phyloP scores from a whole-genome alignment of 495 filamentous ascomycete species.

The Aspergillus sclerotioniger region DNA sequence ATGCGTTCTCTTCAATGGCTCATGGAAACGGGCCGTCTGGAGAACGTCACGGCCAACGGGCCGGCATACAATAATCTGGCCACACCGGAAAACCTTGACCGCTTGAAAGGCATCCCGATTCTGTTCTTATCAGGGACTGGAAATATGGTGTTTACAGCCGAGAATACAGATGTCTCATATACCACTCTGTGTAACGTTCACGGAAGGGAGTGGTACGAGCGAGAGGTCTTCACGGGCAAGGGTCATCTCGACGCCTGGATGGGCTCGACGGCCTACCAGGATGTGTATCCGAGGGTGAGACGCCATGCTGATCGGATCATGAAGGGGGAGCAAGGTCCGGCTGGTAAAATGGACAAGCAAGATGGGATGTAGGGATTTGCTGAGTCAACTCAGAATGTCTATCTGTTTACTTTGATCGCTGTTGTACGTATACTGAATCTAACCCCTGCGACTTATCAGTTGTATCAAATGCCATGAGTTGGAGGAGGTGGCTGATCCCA shows the following conservation, averaged over 20 bases:
- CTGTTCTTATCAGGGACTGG: not conserved
- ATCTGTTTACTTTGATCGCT: not conserved
- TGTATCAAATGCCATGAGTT: too few relatives aligned
- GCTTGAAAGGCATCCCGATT: conserved; percentile 1
- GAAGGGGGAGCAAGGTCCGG: not conserved
- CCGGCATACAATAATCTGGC: not conserved
- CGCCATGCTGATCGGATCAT: conserved; percentile 2
- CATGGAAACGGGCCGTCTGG: not conserved
- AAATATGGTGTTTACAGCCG: conserved; percentile 6
- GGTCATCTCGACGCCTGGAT: conserved; percentile 3
- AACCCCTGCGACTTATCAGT: too few relatives aligned
- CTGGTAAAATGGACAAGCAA: not conserved
- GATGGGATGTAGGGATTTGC: not conserved
- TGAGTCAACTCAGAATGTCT: not conserved
- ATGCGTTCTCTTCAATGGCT: conserved; percentile 5
- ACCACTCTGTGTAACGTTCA: conserved; percentile 5
- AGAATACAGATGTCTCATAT: conserved; percentile 4
- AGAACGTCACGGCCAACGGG: not conserved
- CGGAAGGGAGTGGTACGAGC: conserved; percentile 5
- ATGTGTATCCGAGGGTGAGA: conserved; percentile 6
- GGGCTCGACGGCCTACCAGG: conserved; percentile 1
- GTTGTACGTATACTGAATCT: too few relatives aligned
- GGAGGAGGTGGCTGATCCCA: too few relatives aligned
- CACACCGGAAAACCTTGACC: conserved; percentile 1
- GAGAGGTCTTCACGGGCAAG: conserved; percentile 1